Evolutionary conservation across 2,329 filamentous ascomycete genomes (phyloP).

Genomic region (Alternaria gaisen): DNA sequence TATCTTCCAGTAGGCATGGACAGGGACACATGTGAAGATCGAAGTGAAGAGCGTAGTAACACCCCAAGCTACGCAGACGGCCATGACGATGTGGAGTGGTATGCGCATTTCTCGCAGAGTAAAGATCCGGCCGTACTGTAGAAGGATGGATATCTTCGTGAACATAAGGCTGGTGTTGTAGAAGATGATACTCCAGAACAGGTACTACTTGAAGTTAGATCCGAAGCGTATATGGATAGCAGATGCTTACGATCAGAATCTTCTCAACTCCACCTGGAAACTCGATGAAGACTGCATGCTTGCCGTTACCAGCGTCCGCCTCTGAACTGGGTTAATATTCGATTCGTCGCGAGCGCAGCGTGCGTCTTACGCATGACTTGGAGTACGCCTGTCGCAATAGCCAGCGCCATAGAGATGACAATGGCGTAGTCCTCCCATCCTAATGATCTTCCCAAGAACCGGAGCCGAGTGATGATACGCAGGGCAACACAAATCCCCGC

Average conservation of each 20-base stretch:
- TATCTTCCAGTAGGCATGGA: constrained; percentile 35
- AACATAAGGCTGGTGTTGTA: constrained; percentile 35
- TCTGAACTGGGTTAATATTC: constrained; percentile 23
- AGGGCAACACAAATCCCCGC: constrained; percentile 31
- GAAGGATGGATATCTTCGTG: constrained; percentile 40
- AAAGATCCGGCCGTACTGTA: constrained; percentile 43
- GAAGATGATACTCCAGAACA: constrained; percentile 38
- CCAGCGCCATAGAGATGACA: constrained; percentile 26
- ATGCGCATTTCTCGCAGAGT: constrained; percentile 32
- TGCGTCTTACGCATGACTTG: constrained; percentile 29
- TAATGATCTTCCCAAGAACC: constrained; percentile 16
- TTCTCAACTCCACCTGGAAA: constrained; percentile 17
- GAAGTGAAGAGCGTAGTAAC: constrained; percentile 20
- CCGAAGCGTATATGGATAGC: background rate
- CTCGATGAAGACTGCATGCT: constrained; percentile 32
- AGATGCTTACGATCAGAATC: constrained; percentile 26
- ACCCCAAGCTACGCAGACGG: constrained; percentile 29
- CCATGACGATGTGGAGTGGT: constrained; percentile 34
- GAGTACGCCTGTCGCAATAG: constrained; percentile 18
- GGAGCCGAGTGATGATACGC: constrained; percentile 33
- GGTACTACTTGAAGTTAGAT: constrained; percentile 26
- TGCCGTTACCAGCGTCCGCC: constrained; percentile 32
- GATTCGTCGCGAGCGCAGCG: background rate
- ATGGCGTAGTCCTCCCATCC: constrained; percentile 39
- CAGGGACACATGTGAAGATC: constrained; percentile 33